Evolutionary conservation across 2,329 filamentous ascomycete species (phyloP).

Genomic region (Monosporascus sp.): DNA sequence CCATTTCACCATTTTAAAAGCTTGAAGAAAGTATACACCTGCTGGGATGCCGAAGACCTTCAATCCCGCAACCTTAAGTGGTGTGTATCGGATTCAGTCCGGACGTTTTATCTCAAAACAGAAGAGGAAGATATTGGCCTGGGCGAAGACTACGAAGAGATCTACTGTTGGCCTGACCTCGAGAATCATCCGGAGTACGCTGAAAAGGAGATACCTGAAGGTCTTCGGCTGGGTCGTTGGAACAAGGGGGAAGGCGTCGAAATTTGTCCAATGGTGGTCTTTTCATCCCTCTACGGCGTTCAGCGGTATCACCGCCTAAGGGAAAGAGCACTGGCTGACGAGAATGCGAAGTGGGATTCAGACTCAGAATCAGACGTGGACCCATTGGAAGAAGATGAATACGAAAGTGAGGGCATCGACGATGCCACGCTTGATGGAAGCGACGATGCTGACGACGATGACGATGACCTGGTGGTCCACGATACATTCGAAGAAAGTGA

Average conservation of each 20-base stretch:
- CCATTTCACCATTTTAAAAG: not conserved
- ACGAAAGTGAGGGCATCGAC: constrained; percentile 19
- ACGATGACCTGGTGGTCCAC: constrained; percentile 14
- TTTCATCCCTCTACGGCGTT: constrained; percentile 4
- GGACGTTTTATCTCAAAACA: constrained; percentile 13
- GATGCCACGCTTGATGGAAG: constrained; percentile 15
- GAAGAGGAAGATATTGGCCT: constrained; percentile 13
- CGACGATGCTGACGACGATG: constrained; percentile 4
- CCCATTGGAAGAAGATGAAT: constrained; percentile 16
- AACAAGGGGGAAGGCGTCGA: not conserved
- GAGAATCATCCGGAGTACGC: constrained; percentile 4
- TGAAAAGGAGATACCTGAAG: not conserved
- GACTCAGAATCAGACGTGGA: not conserved
- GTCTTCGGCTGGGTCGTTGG: not conserved
- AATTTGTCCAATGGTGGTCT: constrained; percentile 14
- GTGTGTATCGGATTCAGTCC: constrained; percentile 16
- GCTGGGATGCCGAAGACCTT: not conserved
- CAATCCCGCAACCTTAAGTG: constrained; percentile 11
- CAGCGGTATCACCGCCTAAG: constrained; percentile 3
- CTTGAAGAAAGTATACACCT: constrained; percentile 14
- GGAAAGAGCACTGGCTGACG: not conserved
- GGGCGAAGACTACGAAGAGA: constrained; percentile 10
- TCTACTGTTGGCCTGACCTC: constrained; percentile 28
- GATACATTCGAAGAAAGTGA: constrained; percentile 10
- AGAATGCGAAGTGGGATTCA: not conserved